Base-by-base conservation (phyloP, 176 grass and related monocot genomes). In the Pontederia crassipes region DNA sequence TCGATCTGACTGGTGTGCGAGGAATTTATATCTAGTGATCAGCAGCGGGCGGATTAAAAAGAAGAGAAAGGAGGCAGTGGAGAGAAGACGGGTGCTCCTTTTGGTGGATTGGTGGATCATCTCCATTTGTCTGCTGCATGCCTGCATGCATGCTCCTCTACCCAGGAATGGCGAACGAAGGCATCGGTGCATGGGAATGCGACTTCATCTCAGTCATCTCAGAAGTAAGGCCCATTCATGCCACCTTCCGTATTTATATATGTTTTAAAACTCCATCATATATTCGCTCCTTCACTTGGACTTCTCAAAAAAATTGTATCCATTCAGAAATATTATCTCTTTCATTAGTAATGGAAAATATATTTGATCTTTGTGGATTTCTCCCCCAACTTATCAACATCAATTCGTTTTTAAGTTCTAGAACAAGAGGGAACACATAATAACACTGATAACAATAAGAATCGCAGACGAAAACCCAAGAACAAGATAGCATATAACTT, bases 51-150 rank as follows among this genome's bases (percentile, higher is more conserved):
- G 17, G 9, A n/a, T 46, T 55, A 28, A 45, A 4, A 35, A 7
- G 5, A 18, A 10, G 7, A 47, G 15, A 20, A 63, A 15, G 11
- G 13, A 32, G 12, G n/a, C n/a, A 17, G 24, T 12, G 9, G 24
- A 13, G 17, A 8, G 12, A 10, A 0, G 65, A 12, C 32, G 6
- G 65, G 45, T 48, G 28, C 4, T 55, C 48, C 13, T 54, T 55
- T 40, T 68, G 18, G 49, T 49, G 50, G 65, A 68, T 55, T 68
- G 65, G 51, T 54, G 65, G 65, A 28, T 12, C 27, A 53, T 67
- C 14, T 50, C 28, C 48, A 67, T 67, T 67, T 52, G 65, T 67
- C 51, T 53, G 51, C 65, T 45, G 28, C 65, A 55, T 28, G n/a
- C 55, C 20, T 24, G 20, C 20, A 24, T 24, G 20, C 20, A 24